Conservation (phyloP, 495 filamentous ascomycete genomes). For the Xylaria sp. region DNA sequence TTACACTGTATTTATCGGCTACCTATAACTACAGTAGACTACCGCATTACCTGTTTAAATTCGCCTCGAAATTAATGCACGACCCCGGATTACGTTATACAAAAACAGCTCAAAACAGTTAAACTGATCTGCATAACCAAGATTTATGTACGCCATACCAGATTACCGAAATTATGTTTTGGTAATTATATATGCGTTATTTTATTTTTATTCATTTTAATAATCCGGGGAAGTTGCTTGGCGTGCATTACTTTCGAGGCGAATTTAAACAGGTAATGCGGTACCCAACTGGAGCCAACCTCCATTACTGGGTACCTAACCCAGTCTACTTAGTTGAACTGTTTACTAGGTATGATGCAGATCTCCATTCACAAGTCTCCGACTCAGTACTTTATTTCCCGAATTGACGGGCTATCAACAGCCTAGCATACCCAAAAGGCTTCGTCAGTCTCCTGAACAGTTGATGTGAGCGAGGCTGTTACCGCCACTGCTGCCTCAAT, state of each 20-base stretch:
- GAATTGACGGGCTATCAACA: background rate
- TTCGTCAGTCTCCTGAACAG: background rate
- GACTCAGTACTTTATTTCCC: background rate
- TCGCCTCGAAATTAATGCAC: no score
- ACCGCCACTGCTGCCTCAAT: slow-evolving; percentile 35
- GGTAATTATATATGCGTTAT: no score
- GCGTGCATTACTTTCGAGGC: no score
- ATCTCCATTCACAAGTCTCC: background rate
- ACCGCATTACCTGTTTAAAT: no score
- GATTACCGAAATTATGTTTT: no score
- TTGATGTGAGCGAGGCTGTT: background rate
- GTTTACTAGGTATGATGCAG: background rate
- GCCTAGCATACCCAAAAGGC: background rate
- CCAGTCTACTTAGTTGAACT: background rate
- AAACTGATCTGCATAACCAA: no score
- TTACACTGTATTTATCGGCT: background rate
- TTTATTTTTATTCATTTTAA: no score
- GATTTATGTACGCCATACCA: no score
- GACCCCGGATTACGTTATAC: no score
- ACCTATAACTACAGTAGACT: background rate
- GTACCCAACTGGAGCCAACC: background rate
- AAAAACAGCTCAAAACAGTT: no score
- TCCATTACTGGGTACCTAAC: background rate
- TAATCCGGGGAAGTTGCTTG: no score
- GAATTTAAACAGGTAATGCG: no score